A percentile compares a stretch with the other conserved stretches of the same genome.
Evolutionary conservation across 306 rosid genomes (phyloP).

Genomic region (Macrotyloma uniflorum): DNA sequence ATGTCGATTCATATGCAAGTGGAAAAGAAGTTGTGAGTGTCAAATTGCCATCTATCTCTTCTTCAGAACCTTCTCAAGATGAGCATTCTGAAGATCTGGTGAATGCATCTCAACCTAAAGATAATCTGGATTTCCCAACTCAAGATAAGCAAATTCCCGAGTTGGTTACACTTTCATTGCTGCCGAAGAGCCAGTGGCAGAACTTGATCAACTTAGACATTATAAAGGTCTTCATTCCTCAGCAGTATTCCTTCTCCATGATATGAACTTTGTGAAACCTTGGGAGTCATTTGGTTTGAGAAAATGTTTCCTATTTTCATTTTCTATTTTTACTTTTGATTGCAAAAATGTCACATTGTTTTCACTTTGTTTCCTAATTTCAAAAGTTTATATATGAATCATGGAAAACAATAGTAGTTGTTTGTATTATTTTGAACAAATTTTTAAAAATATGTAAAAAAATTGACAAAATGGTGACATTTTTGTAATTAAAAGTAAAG

Average conservation of each 20-base stretch:
- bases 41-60: conserved; percentile 80
- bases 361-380: not conserved
- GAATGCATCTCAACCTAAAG: conserved; percentile 50
- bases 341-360: not conserved
- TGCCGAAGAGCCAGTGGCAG: conserved; percentile 98
- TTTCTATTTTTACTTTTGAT: not conserved
- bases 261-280: conserved; percentile 12
- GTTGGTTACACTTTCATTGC: conserved; percentile 79
- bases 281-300: not conserved
- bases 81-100: conserved; percentile 48
- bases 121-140: conserved; percentile 34
- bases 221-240: conserved; percentile 71
- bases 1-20: conserved; percentile 76
- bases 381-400: not conserved
- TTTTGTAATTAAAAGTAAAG: not conserved
- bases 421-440: not conserved
- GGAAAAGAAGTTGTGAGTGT: conserved; percentile 77
- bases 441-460: not conserved
- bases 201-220: conserved; percentile 88
- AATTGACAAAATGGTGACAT: not conserved
- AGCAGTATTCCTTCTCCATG: conserved; percentile 41
- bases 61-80: conserved; percentile 50
- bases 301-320: not conserved
- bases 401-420: not conserved
- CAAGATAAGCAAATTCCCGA: conserved; percentile 78